Evolutionary conservation across 768 basidiomycete genomes (phyloP).

Genomic region (Russula virescens): DNA sequence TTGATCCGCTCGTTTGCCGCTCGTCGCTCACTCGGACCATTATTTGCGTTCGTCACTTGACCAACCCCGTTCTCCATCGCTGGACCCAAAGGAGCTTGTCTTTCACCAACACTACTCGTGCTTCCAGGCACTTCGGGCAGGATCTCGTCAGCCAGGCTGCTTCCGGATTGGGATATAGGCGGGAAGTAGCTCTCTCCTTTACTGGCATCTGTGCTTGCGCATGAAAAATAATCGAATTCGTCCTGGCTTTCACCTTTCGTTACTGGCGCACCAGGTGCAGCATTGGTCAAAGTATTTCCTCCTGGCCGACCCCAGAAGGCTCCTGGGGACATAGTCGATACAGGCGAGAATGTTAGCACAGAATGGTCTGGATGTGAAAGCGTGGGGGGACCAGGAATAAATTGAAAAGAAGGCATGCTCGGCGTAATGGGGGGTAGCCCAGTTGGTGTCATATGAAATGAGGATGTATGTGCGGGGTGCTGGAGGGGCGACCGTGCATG

Average conservation of each 20-base stretch:
- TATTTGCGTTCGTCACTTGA: constrained; percentile 1
- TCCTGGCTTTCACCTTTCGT: constrained; percentile 21
- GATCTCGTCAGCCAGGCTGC: constrained; percentile 31
- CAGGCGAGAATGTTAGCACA: constrained; percentile 56
- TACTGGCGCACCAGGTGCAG: constrained; percentile 59
- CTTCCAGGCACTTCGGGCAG: constrained; percentile 12
- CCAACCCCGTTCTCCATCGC: not conserved
- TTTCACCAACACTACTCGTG: constrained; percentile 4
- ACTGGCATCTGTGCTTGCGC: constrained; percentile 8
- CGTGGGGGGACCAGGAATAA: constrained; percentile 51
- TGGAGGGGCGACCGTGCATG: constrained; percentile 36
- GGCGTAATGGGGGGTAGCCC: constrained; percentile 93
- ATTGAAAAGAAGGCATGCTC: constrained; percentile 93
- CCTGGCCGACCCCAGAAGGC: constrained; percentile 66
- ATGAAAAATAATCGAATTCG: constrained; percentile 36
- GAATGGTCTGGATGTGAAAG: constrained; percentile 31
- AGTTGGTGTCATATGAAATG: constrained; percentile 47
- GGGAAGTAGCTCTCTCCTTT: constrained; percentile 40
- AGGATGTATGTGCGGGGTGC: constrained; percentile 31
- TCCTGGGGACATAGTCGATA: constrained; percentile 65
- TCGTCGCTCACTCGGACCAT: not conserved
- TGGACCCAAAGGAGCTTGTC: not conserved
- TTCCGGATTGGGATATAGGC: constrained; percentile 30
- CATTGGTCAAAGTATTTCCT: constrained; percentile 44
- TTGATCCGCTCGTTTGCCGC: not conserved